These are phyloP conservation scores for Monilinia vaccinii-corymbosi DNA, from an alignment of 2,329 filamentous ascomycete genomes.

Conservation along the genomic window DNA sequence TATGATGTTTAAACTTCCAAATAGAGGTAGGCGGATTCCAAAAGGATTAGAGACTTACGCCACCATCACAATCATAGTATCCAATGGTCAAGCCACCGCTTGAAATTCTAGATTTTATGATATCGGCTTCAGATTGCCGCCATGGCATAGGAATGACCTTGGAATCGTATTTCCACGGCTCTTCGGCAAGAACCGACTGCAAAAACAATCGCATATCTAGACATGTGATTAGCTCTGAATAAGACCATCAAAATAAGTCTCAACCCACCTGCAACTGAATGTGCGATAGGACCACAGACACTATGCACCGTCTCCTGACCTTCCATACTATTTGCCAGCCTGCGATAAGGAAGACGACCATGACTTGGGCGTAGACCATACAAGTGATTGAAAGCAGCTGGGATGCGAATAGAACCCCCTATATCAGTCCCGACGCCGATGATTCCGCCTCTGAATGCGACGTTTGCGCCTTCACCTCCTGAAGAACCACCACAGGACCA, in stretches of 20 bases:
- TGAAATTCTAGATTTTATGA: slow-evolving; percentile 29
- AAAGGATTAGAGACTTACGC: slow-evolving; percentile 16
- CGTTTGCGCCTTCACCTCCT: slow-evolving; percentile 30
- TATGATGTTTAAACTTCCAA: too few species aligned
- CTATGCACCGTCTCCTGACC: slow-evolving; percentile 33
- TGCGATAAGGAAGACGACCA: slow-evolving; percentile 27
- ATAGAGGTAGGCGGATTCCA: neutral
- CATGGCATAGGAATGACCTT: slow-evolving; percentile 37
- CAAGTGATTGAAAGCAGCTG: slow-evolving; percentile 31
- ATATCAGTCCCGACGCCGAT: slow-evolving; percentile 29
- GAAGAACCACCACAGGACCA: slow-evolving; percentile 26
- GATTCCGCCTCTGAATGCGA: slow-evolving; percentile 26
- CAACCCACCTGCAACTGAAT: slow-evolving; percentile 33
- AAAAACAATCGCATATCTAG: slow-evolving; percentile 30
- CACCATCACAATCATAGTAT: slow-evolving; percentile 30
- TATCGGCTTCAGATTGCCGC: slow-evolving; percentile 25
- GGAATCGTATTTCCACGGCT: slow-evolving; percentile 32
- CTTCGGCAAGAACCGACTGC: slow-evolving; percentile 27
- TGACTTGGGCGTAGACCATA: slow-evolving; percentile 32
- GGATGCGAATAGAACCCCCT: slow-evolving; percentile 29
- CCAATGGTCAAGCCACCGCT: slow-evolving; percentile 32
- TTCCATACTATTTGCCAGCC: slow-evolving; percentile 31
- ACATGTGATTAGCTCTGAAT: slow-evolving; percentile 17
- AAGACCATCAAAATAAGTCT: slow-evolving; percentile 18
- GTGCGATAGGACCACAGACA: slow-evolving; percentile 27